Conservation (phyloP, 225 moss, liverwort and hornwort genomes). For the Antitrichia curtipendula region DNA sequence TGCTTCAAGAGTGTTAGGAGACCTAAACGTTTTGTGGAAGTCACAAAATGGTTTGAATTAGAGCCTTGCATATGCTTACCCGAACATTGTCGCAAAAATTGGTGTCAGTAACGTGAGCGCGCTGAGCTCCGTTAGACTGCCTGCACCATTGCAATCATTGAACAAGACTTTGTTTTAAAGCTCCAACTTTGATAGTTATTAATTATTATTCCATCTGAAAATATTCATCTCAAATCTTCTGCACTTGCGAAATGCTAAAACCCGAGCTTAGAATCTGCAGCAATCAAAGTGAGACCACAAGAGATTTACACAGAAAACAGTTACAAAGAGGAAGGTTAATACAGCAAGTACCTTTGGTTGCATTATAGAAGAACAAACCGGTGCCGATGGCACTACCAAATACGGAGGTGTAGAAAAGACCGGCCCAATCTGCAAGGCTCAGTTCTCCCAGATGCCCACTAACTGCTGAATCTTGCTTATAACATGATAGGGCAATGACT, state of each 20-base stretch:
- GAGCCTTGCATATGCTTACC: not conserved
- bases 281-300: not conserved
- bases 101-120: conserved; percentile 18
- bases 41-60: not conserved
- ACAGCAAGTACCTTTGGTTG: conserved; percentile 3
- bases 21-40: not conserved
- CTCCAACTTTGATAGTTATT: not conserved
- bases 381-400: conserved; percentile 76
- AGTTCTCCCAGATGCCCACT: conserved; percentile 61
- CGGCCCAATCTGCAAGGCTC: conserved; percentile 48
- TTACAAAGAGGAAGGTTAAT: not conserved
- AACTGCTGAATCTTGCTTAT: conserved; percentile 65
- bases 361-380: conserved; percentile 47
- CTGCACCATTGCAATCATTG: not conserved
- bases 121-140: conserved; percentile 31
- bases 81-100: conserved; percentile 18
- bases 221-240: not conserved
- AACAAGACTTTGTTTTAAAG: not conserved
- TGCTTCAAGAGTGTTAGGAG: no score
- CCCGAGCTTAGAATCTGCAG: not conserved
- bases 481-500: conserved; percentile 19
- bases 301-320: not conserved
- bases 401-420: conserved; percentile 54
- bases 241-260: not conserved
- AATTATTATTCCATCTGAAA: not conserved